Conservation (phyloP, 1,139 yeast genomes). For the Groenewaldozyma auringiensis region DNA sequence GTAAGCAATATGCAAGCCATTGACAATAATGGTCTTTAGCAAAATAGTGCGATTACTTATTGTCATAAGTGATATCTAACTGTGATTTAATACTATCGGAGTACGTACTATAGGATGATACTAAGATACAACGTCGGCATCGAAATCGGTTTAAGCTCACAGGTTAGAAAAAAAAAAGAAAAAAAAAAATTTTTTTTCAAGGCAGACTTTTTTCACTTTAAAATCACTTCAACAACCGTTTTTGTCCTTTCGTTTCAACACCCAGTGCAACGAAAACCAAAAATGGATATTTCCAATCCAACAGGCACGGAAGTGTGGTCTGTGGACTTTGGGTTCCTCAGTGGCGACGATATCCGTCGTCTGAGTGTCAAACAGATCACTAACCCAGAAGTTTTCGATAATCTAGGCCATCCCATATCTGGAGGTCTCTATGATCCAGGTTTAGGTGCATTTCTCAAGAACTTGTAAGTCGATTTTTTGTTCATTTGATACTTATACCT, state of each 20-base stretch:
- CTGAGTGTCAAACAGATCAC: slow-evolving; percentile 92
- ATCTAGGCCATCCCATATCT: slow-evolving; percentile 87
- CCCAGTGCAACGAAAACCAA: too few species aligned
- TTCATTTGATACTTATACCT: too few species aligned
- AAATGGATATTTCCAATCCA: slow-evolving; percentile 92
- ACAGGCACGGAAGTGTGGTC: slow-evolving; percentile 89
- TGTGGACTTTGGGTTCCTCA: slow-evolving; percentile 84
- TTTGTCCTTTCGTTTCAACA: too few species aligned
- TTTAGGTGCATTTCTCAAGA: slow-evolving; percentile 84
- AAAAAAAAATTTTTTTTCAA: slow-evolving; percentile 5
- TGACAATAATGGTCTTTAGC: too few species aligned
- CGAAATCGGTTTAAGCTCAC: not conserved
- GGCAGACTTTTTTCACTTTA: too few species aligned
- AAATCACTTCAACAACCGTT: too few species aligned
- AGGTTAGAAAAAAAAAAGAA: not conserved
- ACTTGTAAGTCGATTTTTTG: slow-evolving; percentile 36
- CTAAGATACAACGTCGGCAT: too few species aligned
- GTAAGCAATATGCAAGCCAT: too few species aligned
- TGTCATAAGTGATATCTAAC: too few species aligned
- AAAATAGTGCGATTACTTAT: too few species aligned
- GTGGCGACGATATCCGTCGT: slow-evolving; percentile 73
- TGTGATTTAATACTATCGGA: too few species aligned
- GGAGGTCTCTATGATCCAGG: slow-evolving; percentile 94
- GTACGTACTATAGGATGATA: too few species aligned
- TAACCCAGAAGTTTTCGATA: slow-evolving; percentile 90